These are phyloP conservation scores for Globisporangium parvum DNA, from an alignment of 352 stramenopile species.

Conservation along the genomic window DNA sequence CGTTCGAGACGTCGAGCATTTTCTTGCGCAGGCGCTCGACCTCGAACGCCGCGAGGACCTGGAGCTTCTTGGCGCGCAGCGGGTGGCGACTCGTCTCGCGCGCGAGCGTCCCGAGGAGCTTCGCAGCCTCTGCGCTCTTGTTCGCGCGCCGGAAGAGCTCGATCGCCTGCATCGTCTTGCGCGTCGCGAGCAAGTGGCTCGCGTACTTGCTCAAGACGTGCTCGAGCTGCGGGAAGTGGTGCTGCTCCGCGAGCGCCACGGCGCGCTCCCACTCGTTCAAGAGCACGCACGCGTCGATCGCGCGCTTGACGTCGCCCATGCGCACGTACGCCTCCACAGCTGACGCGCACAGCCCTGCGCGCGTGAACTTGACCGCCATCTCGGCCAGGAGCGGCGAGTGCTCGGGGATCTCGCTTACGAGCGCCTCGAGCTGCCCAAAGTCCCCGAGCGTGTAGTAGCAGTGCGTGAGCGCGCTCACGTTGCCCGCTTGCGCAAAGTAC, in stretches of 20 bases:
- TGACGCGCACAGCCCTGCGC: conserved; percentile 72
- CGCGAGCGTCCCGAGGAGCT: conserved; percentile 84
- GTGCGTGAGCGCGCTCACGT: conserved; percentile 69
- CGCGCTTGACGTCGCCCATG: conserved; percentile 88
- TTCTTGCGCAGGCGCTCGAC: conserved; percentile 91
- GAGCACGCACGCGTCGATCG: conserved; percentile 90
- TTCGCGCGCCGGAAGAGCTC: conserved; percentile 91
- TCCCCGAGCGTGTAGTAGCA: conserved; percentile 90
- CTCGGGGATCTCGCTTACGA: conserved; percentile 84
- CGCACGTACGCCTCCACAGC: conserved; percentile 86
- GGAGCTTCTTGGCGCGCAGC: conserved; percentile 90
- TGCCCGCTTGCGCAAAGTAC: conserved; percentile 85
- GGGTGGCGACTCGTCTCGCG: conserved; percentile 80
- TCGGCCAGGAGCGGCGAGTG: conserved; percentile 72
- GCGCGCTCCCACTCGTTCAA: conserved; percentile 92
- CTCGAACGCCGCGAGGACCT: conserved; percentile 91
- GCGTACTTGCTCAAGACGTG: conserved; percentile 90
- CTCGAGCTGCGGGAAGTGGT: conserved; percentile 93
- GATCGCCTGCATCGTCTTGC: conserved; percentile 86
- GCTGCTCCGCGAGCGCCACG: conserved; percentile 85
- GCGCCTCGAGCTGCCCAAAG: conserved; percentile 80
- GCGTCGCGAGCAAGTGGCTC: conserved; percentile 75
- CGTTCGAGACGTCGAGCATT: conserved; percentile 73
- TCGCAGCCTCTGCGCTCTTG: conserved; percentile 90
- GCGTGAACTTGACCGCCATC: conserved; percentile 86